Conservation (phyloP, 768 basidiomycete species). For the Lactarius quietus region DNA sequence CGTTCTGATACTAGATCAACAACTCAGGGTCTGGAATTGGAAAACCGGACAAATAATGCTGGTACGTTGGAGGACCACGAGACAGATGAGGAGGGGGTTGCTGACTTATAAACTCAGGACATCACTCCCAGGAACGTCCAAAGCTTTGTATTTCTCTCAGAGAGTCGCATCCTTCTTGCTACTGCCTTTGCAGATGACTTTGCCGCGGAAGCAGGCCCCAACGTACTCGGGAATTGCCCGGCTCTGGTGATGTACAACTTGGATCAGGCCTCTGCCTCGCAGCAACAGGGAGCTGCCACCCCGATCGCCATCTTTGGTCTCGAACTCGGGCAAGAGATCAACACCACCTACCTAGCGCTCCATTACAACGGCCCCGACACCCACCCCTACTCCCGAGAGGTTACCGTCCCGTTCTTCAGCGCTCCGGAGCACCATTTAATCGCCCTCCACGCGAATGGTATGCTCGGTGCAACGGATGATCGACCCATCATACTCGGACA, state of each 20-base stretch:
- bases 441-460: neutral
- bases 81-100: neutral
- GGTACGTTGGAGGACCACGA: conserved; percentile 3
- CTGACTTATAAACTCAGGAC: neutral
- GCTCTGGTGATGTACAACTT: conserved; percentile 5
- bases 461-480: neutral
- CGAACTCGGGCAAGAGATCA: conserved; percentile 4
- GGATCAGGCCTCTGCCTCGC: neutral
- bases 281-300: neutral
- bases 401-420: conserved; percentile 11
- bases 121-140: neutral
- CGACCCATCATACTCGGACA: neutral
- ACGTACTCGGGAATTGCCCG: neutral
- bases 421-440: conserved; percentile 1
- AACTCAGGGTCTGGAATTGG: conserved; percentile 11
- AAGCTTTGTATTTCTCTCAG: neutral
- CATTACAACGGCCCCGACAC: conserved; percentile 1
- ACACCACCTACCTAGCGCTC: neutral
- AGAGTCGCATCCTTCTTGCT: conserved; percentile 4
- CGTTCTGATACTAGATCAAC: neutral
- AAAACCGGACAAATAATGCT: conserved; percentile 12
- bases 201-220: neutral
- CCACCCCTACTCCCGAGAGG: conserved; percentile 6
- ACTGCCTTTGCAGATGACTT: neutral
- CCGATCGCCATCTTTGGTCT: neutral